Evolutionary conservation across 1,139 yeast genomes (phyloP).

Genomic region (Yamadazyma trypodendri): DNA sequence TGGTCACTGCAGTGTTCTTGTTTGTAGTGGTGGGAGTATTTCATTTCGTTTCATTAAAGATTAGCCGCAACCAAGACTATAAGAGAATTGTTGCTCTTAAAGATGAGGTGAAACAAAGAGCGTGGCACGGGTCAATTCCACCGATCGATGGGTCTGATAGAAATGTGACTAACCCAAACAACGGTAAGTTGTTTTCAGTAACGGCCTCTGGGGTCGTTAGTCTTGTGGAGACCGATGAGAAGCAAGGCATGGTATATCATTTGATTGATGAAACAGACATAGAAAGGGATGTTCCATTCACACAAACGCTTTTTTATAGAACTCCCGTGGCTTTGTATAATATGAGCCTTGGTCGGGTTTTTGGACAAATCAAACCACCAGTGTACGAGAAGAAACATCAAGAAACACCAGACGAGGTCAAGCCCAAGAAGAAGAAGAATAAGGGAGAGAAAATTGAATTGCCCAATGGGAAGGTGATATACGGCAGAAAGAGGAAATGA

Average conservation of each 20-base stretch:
- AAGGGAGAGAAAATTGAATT: slow-evolving; percentile 49
- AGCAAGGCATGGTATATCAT: slow-evolving; percentile 28
- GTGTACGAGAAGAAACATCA: slow-evolving; percentile 12
- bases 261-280: slow-evolving; percentile 40
- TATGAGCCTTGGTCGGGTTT: slow-evolving; percentile 37
- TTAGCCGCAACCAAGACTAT: slow-evolving; percentile 60
- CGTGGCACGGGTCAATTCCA: slow-evolving; percentile 60
- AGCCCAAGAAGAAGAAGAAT: slow-evolving; percentile 28
- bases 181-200: slow-evolving; percentile 62
- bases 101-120: slow-evolving; percentile 51
- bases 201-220: slow-evolving; percentile 69
- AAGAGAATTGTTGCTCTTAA: slow-evolving; percentile 56
- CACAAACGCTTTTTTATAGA: slow-evolving; percentile 54
- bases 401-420: slow-evolving; percentile 6
- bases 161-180: slow-evolving; percentile 30
- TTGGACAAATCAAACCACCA: slow-evolving; percentile 24
- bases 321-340: slow-evolving; percentile 50
- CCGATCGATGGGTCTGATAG: slow-evolving; percentile 48
- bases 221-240: slow-evolving; percentile 53
- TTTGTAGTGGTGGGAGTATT: slow-evolving; percentile 51
- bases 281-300: slow-evolving; percentile 40
- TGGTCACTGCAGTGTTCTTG: slow-evolving; percentile 50
- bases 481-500: slow-evolving; percentile 35
- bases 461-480: slow-evolving; percentile 62
- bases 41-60: slow-evolving; percentile 56